A percentile compares a stretch with the other conserved stretches of the same genome.
phyloP scores from a whole-genome alignment of 352 stramenopile genomes.

The Blastocystis sp. region DNA sequence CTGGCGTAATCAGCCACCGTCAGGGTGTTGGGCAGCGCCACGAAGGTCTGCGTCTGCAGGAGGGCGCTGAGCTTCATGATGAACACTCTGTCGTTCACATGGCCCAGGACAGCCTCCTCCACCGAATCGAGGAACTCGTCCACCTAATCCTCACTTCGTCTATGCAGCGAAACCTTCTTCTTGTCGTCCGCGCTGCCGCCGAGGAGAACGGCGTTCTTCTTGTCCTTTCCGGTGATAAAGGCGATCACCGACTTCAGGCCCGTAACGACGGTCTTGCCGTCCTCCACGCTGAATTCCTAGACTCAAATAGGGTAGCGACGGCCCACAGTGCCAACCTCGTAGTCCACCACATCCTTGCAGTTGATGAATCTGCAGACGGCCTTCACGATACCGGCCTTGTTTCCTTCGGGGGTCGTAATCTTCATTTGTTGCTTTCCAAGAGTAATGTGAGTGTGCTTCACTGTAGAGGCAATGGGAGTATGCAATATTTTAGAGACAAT shows the following conservation, averaged over 20 bases:
- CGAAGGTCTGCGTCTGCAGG: slow-evolving; percentile 37
- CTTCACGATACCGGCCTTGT: slow-evolving; percentile 16
- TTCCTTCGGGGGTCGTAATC: slow-evolving; percentile 50
- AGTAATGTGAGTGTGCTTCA: too few species aligned
- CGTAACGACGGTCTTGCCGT: slow-evolving; percentile 52
- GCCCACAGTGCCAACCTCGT: slow-evolving; percentile 32
- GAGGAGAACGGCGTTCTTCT: slow-evolving; percentile 50
- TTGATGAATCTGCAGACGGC: slow-evolving; percentile 46
- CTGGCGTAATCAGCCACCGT: slow-evolving; percentile 42
- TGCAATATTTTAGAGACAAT: too few species aligned
- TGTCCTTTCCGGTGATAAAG: slow-evolving; percentile 54
- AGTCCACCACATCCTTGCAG: slow-evolving; percentile 48
- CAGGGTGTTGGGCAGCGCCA: slow-evolving; percentile 23
- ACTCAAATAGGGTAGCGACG: not conserved
- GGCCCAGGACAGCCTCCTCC: slow-evolving; percentile 13
- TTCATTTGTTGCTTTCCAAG: slow-evolving; percentile 3
- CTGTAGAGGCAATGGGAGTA: too few species aligned
- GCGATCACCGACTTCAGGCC: slow-evolving; percentile 49
- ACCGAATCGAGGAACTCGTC: slow-evolving; percentile 25
- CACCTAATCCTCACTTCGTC: not conserved
- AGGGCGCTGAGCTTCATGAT: slow-evolving; percentile 49
- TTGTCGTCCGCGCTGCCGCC: slow-evolving; percentile 58
- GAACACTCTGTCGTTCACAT: slow-evolving; percentile 12
- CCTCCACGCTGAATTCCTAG: slow-evolving; percentile 45
- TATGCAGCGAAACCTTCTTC: slow-evolving; percentile 9